phyloP scores from a whole-genome alignment of 177 flowering plant genomes.

The Telopea speciosissima region DNA sequence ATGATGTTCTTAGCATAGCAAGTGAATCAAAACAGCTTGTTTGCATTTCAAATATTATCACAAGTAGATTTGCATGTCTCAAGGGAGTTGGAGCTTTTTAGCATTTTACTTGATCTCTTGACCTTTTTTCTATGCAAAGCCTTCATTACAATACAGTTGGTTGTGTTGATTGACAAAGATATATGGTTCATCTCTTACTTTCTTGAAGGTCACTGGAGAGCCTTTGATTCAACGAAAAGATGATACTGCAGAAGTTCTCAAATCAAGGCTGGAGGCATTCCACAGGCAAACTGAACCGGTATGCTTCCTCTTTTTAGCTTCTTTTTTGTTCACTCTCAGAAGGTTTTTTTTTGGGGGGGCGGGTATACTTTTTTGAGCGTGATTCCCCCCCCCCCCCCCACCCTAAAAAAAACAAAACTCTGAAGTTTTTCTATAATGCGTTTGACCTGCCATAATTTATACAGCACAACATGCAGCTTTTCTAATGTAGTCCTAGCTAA shows the following conservation, averaged over 20 bases:
- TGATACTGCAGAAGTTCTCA: conserved; percentile 63
- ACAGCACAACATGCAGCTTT: too few species aligned
- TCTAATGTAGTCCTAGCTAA: too few species aligned
- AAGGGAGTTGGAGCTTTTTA: too few species aligned
- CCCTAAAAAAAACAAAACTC: too few species aligned
- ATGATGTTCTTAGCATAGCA: not conserved
- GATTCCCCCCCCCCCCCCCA: too few species aligned
- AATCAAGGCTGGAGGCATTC: conserved; percentile 83
- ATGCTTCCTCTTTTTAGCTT: conserved; percentile 17
- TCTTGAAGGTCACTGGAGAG: conserved; percentile 47
- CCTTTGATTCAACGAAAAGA: conserved; percentile 65
- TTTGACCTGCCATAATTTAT: too few species aligned
- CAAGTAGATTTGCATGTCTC: not conserved
- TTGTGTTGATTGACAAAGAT: conserved; percentile 1
- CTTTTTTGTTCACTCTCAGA: not conserved
- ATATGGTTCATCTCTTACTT: not conserved
- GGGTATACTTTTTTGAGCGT: too few species aligned
- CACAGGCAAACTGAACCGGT: conserved; percentile 94
- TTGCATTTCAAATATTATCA: not conserved
- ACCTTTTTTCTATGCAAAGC: too few species aligned
- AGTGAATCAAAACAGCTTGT: not conserved
- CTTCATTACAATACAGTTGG: not conserved
- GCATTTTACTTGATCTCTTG: too few species aligned
- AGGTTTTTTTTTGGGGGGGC: too few species aligned
- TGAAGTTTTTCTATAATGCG: too few species aligned